phyloP scores from a whole-genome alignment of 345 rosid genomes.

The Microcos paniculata region DNA sequence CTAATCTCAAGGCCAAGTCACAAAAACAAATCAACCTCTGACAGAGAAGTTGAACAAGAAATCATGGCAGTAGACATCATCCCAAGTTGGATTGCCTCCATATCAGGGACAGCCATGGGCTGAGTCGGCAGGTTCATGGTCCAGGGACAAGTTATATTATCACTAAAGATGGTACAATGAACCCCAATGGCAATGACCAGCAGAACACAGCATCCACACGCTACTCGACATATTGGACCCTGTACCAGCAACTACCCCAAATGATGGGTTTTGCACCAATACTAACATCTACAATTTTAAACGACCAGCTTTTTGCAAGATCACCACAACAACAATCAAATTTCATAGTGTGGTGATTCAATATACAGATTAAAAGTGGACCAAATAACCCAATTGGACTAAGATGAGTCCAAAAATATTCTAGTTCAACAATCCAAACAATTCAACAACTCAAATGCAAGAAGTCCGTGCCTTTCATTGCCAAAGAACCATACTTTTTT shows the following conservation, averaged over 20 bases:
- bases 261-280: not conserved
- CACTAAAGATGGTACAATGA: conserved; percentile 4
- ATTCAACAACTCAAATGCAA: not conserved
- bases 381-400: not conserved
- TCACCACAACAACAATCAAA: not conserved
- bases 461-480: not conserved
- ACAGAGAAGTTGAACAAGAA: conserved; percentile 8
- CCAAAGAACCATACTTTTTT: not conserved
- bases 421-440: not conserved
- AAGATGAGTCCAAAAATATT: not conserved
- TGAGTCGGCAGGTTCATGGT: conserved; percentile 18
- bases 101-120: not conserved
- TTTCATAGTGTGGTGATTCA: not conserved
- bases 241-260: conserved; percentile 17
- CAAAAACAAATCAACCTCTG: conserved; percentile 15
- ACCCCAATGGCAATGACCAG: conserved; percentile 13
- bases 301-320: not conserved
- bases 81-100: conserved; percentile 13
- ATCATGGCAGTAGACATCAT: conserved; percentile 4
- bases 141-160: conserved; percentile 10
- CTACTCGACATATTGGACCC: conserved; percentile 19
- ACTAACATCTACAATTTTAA: not conserved
- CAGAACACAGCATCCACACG: conserved; percentile 19
- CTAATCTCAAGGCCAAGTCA: conserved; percentile 1
- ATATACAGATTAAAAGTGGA: not conserved